Evolutionary conservation across 148 eudicot species (phyloP).

Genomic region (Chenopodium quinoa): DNA sequence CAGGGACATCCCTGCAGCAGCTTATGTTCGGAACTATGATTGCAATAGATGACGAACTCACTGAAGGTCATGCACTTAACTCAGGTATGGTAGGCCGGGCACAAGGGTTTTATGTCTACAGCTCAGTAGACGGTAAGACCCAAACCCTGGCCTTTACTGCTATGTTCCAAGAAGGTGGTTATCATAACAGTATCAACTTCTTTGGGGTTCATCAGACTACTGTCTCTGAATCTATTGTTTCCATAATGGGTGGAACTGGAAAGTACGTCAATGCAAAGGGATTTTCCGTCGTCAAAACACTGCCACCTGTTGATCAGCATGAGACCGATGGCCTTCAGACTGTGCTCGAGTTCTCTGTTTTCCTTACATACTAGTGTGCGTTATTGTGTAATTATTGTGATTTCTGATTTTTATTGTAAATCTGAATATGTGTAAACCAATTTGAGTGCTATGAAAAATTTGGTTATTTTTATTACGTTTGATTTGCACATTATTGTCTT

Average conservation of each 20-base stretch:
- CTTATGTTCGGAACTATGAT: conserved; percentile 86
- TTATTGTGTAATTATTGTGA: conserved; percentile 5
- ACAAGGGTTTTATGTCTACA: conserved; percentile 64
- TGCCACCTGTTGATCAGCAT: conserved; percentile 44
- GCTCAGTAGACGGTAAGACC: conserved; percentile 65
- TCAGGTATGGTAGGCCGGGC: conserved; percentile 65
- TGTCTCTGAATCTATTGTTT: conserved; percentile 52
- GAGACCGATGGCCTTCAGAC: conserved; percentile 78
- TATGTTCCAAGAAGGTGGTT: conserved; percentile 63
- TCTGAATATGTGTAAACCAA: conserved; percentile 5
- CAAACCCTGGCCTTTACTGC: conserved; percentile 73
- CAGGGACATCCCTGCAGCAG: conserved; percentile 49
- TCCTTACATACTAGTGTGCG: conserved; percentile 43
- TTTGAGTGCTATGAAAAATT: conserved; percentile 16
- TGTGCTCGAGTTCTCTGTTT: conserved; percentile 58
- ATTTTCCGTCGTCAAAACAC: conserved; percentile 45
- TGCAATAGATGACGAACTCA: conserved; percentile 71
- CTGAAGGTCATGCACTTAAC: conserved; percentile 57
- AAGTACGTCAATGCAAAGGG: conserved; percentile 67
- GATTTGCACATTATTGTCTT: neutral
- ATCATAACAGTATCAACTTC: conserved; percentile 50
- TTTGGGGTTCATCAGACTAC: conserved; percentile 64
- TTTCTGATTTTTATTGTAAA: neutral
- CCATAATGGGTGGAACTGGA: conserved; percentile 78
- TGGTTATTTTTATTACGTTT: neutral